phyloP scores from a whole-genome alignment of 208 protist species.

The Willaertia magna region DNA sequence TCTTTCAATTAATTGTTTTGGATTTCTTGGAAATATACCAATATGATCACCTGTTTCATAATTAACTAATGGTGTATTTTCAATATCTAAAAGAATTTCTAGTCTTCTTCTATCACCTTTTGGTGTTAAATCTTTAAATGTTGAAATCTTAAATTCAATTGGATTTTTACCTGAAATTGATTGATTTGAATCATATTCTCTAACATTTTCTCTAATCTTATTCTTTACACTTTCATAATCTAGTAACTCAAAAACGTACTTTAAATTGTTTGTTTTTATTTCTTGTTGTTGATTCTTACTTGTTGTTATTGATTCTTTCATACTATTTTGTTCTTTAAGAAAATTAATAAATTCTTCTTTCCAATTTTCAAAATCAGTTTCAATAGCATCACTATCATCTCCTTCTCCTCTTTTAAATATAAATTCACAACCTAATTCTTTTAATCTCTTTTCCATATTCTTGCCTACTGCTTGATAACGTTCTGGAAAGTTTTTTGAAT shows the following conservation, averaged over 20 bases:
- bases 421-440: not conserved
- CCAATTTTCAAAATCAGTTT: not conserved
- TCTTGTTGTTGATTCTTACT: too few species aligned
- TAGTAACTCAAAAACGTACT: not conserved
- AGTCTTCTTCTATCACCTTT: not conserved
- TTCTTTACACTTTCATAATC: not conserved
- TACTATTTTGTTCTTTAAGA: not conserved
- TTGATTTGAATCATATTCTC: not conserved
- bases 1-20: not conserved
- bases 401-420: conserved; percentile 11
- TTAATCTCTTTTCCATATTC: conserved; percentile 2
- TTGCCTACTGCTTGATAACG: conserved; percentile 14
- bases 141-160: not conserved
- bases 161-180: not conserved
- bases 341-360: not conserved
- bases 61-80: not conserved
- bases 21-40: conserved; percentile 15
- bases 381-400: not conserved
- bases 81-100: not conserved
- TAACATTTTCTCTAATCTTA: conserved; percentile 3
- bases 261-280: too few species aligned
- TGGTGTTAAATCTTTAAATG: conserved; percentile 6
- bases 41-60: conserved; percentile 19
- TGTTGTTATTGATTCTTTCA: not conserved
- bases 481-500: not conserved